A percentile compares a stretch with the other conserved stretches of the same genome.
phyloP scores from a whole-genome alignment of 1,284 basidiomycete genomes.

The Leccinum subfulvum region DNA sequence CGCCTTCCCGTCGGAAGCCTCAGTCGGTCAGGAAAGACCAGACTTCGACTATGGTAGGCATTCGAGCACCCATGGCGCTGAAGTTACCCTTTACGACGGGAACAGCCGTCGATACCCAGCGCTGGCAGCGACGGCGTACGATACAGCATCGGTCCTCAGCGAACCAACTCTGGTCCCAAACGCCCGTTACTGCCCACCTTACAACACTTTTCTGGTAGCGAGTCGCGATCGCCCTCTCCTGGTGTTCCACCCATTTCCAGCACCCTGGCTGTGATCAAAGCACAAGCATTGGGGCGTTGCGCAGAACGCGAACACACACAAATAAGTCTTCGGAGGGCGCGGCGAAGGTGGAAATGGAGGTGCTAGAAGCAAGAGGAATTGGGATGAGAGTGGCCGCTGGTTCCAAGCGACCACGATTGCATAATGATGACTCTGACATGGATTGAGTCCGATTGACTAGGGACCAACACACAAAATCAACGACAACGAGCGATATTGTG shows the following conservation, averaged over 20 bases:
- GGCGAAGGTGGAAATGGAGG: conserved; percentile 73
- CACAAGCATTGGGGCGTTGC: conserved; percentile 78
- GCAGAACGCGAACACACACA: conserved; percentile 67
- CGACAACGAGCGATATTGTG: conserved; percentile 23
- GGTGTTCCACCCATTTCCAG: conserved; percentile 63
- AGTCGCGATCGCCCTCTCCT: conserved; percentile 71
- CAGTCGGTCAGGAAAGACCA: conserved; percentile 51
- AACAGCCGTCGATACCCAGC: conserved; percentile 57
- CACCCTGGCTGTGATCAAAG: conserved; percentile 83
- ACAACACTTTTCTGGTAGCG: conserved; percentile 50
- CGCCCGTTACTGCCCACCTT: conserved; percentile 49
- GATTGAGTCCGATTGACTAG: conserved; percentile 17
- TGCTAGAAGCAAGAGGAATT: conserved; percentile 72
- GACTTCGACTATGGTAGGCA: conserved; percentile 67
- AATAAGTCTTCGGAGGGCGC: conserved; percentile 72
- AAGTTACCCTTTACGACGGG: conserved; percentile 67
- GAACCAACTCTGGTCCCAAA: conserved; percentile 50
- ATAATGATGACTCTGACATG: conserved; percentile 38
- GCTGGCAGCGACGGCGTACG: conserved; percentile 53
- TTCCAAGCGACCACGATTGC: conserved; percentile 57
- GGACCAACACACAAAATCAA: not conserved
- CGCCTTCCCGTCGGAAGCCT: conserved; percentile 51
- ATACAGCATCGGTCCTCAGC: conserved; percentile 52
- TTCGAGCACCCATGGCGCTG: conserved; percentile 47
- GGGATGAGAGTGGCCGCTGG: conserved; percentile 52